A percentile compares a stretch with the other conserved stretches of the same genome.
phyloP scores from a whole-genome alignment of 116 monocot genomes.

The Posidonia oceanica region DNA sequence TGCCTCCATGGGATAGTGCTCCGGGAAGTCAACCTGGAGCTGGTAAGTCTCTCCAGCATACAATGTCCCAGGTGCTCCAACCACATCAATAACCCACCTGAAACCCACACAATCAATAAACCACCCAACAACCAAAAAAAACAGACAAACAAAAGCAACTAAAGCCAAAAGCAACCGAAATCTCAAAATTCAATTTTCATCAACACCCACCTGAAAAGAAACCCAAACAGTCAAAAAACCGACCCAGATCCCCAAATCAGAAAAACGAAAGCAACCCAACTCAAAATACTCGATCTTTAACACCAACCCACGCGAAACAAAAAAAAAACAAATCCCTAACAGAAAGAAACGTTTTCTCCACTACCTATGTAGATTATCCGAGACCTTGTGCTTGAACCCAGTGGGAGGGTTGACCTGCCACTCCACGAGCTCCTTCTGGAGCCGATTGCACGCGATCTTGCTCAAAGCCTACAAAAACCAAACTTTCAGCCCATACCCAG shows the following conservation, averaged over 20 bases:
- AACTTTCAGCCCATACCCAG: background rate
- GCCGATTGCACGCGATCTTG: slow-evolving; percentile 91
- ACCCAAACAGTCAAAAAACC: no score
- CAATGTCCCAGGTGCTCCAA: slow-evolving; percentile 73
- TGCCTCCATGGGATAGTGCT: slow-evolving; percentile 99
- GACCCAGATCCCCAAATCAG: no score
- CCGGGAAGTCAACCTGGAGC: slow-evolving; percentile 97
- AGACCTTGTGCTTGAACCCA: slow-evolving; percentile 90
- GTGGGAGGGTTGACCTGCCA: slow-evolving; percentile 96
- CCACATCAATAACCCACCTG: slow-evolving; percentile 91
- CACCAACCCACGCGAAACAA: background rate
- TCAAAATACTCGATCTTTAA: no score
- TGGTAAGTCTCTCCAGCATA: slow-evolving; percentile 84
- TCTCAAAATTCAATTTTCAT: no score
- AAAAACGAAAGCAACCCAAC: no score
- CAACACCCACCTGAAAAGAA: no score
- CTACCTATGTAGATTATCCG: slow-evolving; percentile 89
- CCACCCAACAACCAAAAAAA: background rate
- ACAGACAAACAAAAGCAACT: background rate
- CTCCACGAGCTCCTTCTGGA: slow-evolving; percentile 93
- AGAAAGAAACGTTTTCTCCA: background rate
- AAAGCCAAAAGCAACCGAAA: no score
- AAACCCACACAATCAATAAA: background rate
- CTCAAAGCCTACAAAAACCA: slow-evolving; percentile 51
- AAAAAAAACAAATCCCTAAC: background rate